phyloP scores from a whole-genome alignment of 495 filamentous ascomycete genomes.

The Penicillium diatomitis region DNA sequence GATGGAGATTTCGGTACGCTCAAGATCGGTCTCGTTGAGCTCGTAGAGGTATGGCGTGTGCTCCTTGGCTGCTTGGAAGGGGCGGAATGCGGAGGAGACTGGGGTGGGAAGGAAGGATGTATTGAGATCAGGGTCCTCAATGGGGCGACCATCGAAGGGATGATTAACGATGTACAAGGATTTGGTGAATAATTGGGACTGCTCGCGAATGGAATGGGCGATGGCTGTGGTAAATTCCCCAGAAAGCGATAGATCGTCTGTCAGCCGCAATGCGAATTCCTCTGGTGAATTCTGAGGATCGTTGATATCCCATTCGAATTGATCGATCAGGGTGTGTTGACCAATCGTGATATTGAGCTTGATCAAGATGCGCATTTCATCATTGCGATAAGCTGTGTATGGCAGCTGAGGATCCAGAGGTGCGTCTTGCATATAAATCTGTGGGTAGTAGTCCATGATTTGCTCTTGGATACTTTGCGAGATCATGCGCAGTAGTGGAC shows the following conservation, averaged over 20 bases:
- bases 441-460: constrained; percentile 84
- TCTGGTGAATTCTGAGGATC: constrained; percentile 88
- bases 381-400: constrained; percentile 92
- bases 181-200: constrained; percentile 85
- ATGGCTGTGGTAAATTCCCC: constrained; percentile 97
- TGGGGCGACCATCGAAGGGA: constrained; percentile 85
- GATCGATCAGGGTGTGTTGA: constrained; percentile 85
- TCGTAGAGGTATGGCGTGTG: constrained; percentile 90
- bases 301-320: constrained; percentile 99
- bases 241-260: constrained; percentile 79
- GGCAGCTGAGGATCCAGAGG: constrained; percentile 82
- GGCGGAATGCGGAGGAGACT: constrained; percentile 71
- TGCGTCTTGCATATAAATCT: constrained; percentile 81
- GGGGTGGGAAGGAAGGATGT: constrained; percentile 81
- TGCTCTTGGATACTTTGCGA: constrained; percentile 78
- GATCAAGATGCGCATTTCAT: constrained; percentile 93
- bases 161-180: constrained; percentile 89
- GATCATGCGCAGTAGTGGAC: constrained; percentile 65
- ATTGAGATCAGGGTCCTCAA: constrained; percentile 84
- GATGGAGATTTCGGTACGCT: constrained; percentile 83
- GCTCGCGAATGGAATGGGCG: constrained; percentile 93
- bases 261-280: constrained; percentile 84
- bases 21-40: constrained; percentile 81
- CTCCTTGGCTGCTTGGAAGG: constrained; percentile 84
- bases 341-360: constrained; percentile 98